These are phyloP conservation scores for Chenopodium formosanum DNA, from an alignment of 148 eudicot genomes.

Conservation along the genomic window DNA sequence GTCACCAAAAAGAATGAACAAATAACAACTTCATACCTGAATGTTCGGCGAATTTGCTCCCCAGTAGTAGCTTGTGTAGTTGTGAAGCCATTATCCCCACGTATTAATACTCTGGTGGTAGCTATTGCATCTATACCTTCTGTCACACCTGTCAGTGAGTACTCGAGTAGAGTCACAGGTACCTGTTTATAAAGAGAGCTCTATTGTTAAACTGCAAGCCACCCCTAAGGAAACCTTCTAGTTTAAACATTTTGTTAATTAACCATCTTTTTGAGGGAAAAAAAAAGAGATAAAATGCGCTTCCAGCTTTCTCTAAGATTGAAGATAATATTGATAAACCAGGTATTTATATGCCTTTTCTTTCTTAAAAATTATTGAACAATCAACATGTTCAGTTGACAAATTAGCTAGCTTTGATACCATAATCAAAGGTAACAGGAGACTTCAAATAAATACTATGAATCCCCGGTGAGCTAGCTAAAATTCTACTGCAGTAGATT, in stretches of 20 bases:
- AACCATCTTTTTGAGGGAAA: neutral
- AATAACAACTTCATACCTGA: constrained; percentile 44
- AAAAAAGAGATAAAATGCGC: neutral
- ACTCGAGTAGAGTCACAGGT: constrained; percentile 86
- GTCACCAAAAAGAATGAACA: neutral
- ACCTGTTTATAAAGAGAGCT: constrained; percentile 43
- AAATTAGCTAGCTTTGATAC: neutral
- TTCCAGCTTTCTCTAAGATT: neutral
- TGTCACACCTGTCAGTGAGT: constrained; percentile 71
- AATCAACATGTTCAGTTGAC: too few species aligned
- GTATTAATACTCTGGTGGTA: constrained; percentile 73
- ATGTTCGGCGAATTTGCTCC: constrained; percentile 51
- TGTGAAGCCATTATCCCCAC: constrained; percentile 48
- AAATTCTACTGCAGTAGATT: neutral
- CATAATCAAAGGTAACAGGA: neutral
- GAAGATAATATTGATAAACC: neutral
- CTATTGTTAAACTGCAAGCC: neutral
- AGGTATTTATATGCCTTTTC: too few species aligned
- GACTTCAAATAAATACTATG: neutral
- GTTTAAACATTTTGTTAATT: neutral
- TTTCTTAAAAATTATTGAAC: too few species aligned
- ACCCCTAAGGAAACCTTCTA: neutral
- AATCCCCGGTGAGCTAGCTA: neutral
- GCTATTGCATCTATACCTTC: constrained; percentile 95
- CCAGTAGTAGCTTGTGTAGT: constrained; percentile 73